Conservation (phyloP, 148 eudicot genomes). For the Vaccinium macrocarpon region DNA sequence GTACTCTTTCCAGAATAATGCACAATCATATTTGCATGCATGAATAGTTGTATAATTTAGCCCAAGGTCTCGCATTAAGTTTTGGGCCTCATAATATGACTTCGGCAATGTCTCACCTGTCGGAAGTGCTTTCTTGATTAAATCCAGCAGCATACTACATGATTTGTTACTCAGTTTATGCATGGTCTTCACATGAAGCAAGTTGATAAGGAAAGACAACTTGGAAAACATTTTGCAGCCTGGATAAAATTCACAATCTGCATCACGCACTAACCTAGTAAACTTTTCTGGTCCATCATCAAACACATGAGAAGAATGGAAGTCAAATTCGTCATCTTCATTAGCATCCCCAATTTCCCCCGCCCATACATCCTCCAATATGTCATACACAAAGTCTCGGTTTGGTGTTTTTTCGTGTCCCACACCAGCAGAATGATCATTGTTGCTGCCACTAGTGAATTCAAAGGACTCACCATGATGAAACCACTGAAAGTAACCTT, state of each 20-base stretch:
- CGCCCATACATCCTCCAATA: not conserved
- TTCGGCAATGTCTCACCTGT: not conserved
- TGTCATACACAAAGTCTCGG: not conserved
- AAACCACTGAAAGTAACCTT: not conserved
- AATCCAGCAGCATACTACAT: not conserved
- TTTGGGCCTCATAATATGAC: not conserved
- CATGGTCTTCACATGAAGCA: not conserved
- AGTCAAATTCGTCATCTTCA: not conserved
- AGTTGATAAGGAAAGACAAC: not conserved
- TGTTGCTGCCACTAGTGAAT: not conserved
- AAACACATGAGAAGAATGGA: not conserved
- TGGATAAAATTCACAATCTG: not conserved
- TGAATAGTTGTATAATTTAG: not conserved
- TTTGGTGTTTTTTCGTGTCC: not conserved
- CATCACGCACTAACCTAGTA: not conserved
- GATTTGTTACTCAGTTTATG: not conserved
- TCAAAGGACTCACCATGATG: not conserved
- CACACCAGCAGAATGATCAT: not conserved
- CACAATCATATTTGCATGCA: conserved; percentile 17
- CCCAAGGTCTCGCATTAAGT: not conserved
- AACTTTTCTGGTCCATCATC: conserved; percentile 1
- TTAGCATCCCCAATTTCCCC: not conserved
- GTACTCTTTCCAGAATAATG: conserved; percentile 2
- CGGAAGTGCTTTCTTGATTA: not conserved
- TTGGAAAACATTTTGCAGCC: not conserved